Percentiles rank a stretch among this genome's conserved stretches.
Evolutionary conservation across 139 green algal species (phyloP).

Genomic region (Chlorella sp.): DNA sequence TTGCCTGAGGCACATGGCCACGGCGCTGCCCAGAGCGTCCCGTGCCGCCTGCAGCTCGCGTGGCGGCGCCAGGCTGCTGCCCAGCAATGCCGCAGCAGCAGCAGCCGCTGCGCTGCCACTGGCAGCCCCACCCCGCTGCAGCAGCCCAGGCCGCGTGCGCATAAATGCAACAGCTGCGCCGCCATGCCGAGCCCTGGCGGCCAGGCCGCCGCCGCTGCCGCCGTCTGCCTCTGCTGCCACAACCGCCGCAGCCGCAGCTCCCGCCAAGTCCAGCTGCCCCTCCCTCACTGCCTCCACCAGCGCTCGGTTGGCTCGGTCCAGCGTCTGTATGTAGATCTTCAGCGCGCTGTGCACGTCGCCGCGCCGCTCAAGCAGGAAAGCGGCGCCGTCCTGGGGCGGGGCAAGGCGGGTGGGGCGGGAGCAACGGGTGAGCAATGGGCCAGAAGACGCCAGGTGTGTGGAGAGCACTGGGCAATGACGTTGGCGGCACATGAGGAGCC

Average conservation of each 20-base stretch:
- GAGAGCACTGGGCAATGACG: background rate
- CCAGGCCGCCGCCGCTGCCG: background rate
- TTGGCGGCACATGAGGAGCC: too few relatives aligned
- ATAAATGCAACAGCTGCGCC: background rate
- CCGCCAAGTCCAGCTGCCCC: slow-evolving; percentile 5
- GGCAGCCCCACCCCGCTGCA: background rate
- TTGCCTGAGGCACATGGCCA: slow-evolving; percentile 34
- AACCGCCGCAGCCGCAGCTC: background rate
- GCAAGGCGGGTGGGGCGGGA: background rate
- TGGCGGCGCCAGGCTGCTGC: background rate
- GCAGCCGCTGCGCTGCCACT: background rate
- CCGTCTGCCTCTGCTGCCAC: background rate
- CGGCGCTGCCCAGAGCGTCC: background rate
- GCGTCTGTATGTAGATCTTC: slow-evolving; percentile 40
- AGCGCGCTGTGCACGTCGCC: slow-evolving; percentile 62
- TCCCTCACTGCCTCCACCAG: slow-evolving; percentile 27
- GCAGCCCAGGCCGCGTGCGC: background rate
- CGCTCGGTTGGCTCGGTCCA: slow-evolving; percentile 37
- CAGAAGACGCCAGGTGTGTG: background rate
- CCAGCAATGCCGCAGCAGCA: background rate
- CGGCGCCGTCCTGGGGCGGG: slow-evolving; percentile 38
- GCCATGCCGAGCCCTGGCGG: background rate
- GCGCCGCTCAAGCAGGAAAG: slow-evolving; percentile 70
- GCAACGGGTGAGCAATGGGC: background rate
- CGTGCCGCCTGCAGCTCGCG: slow-evolving; percentile 6